Evolutionary conservation across 2,329 filamentous ascomycete species (phyloP).

Genomic region (Cadophora malorum): DNA sequence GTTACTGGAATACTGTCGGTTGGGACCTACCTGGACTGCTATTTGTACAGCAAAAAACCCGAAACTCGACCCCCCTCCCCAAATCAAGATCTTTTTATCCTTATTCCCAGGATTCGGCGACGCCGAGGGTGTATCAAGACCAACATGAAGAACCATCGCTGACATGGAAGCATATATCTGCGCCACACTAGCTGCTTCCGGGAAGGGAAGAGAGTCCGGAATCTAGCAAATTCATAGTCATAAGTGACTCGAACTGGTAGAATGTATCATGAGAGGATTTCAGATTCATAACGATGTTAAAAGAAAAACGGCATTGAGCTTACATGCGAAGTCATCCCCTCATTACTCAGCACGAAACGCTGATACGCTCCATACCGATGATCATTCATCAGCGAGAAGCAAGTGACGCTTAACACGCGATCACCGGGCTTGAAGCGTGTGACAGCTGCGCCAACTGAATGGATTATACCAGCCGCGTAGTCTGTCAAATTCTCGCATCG

Average conservation of each 20-base stretch:
- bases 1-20: too few relatives aligned
- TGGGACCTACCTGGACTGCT: neutral
- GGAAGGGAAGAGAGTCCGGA: neutral
- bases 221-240: neutral
- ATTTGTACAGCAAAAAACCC: conserved; percentile 2
- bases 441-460: neutral
- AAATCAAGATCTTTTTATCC: neutral
- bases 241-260: too few relatives aligned
- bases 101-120: neutral
- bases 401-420: neutral
- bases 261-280: too few relatives aligned
- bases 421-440: neutral
- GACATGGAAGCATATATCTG: neutral
- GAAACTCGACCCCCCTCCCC: neutral
- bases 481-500: neutral
- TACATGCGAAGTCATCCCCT: neutral
- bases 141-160: neutral
- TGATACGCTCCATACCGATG: conserved; percentile 2
- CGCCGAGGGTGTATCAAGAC: neutral
- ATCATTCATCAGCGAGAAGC: neutral
- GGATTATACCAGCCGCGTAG: neutral
- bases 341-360: neutral
- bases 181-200: neutral
- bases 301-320: too few relatives aligned
- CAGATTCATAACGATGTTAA: too few relatives aligned